These are phyloP conservation scores for Fusarium pseudoanthophilum DNA, from an alignment of 2,329 filamentous ascomycete genomes.

Conservation along the genomic window DNA sequence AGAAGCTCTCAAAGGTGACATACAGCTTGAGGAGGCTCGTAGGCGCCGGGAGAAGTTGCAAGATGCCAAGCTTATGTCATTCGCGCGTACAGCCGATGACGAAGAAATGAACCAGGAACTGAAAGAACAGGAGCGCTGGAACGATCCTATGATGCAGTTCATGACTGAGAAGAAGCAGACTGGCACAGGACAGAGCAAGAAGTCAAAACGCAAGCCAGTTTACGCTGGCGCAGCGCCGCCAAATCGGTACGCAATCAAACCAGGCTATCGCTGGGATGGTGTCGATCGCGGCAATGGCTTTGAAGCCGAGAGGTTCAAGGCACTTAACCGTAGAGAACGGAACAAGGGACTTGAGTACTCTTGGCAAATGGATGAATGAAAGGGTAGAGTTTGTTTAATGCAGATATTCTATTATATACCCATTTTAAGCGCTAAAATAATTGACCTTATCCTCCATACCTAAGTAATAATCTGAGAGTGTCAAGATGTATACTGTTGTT, in stretches of 20 bases:
- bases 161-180: constrained; percentile 62
- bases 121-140: constrained; percentile 83
- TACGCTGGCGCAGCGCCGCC: constrained; percentile 86
- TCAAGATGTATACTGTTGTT: background rate
- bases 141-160: constrained; percentile 91
- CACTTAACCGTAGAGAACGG: constrained; percentile 80
- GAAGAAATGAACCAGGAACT: constrained; percentile 85
- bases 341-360: constrained; percentile 85
- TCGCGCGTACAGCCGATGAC: constrained; percentile 87
- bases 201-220: constrained; percentile 64
- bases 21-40: constrained; percentile 77
- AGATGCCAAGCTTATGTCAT: constrained; percentile 83
- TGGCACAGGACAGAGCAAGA: constrained; percentile 43
- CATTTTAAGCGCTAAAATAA: constrained; percentile 25
- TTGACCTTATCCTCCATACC: background rate
- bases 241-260: constrained; percentile 92
- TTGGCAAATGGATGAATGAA: constrained; percentile 95
- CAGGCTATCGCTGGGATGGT: constrained; percentile 95
- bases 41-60: constrained; percentile 74
- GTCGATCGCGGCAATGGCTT: constrained; percentile 95
- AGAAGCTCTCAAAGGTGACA: constrained; percentile 83
- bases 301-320: constrained; percentile 91
- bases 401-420: constrained; percentile 40
- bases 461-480: background rate
- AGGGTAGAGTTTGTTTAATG: constrained; percentile 14